Evolutionary conservation across 2,329 filamentous ascomycete species (phyloP).

Genomic region (Orbilia ellipsospora): DNA sequence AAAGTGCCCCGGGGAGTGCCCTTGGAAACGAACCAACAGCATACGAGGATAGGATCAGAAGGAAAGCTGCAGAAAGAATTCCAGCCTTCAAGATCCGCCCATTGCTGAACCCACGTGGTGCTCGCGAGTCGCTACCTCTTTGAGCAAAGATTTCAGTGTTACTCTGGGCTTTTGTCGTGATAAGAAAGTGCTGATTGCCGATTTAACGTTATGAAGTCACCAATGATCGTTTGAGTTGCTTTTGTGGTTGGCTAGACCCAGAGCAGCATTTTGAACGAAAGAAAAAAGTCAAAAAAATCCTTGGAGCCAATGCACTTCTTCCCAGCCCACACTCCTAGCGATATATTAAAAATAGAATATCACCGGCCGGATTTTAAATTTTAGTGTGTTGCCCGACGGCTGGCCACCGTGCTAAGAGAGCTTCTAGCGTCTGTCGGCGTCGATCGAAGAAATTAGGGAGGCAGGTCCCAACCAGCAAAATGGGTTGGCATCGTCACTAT

Average conservation of each 20-base stretch:
- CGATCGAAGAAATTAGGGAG: no score
- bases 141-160: neutral
- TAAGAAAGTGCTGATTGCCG: neutral
- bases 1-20: no score
- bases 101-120: constrained; percentile 5
- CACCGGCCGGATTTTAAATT: neutral
- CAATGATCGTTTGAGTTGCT: neutral
- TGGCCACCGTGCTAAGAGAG: no score
- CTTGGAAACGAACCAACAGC: no score
- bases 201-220: constrained; percentile 9
- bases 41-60: neutral
- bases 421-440: no score
- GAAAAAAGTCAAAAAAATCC: constrained; percentile 1
- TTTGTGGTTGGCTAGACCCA: neutral
- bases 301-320: neutral
- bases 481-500: no score
- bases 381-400: neutral
- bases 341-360: no score
- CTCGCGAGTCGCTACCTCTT: neutral
- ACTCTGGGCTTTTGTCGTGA: neutral
- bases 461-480: no score
- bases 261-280: constrained; percentile 1
- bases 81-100: constrained; percentile 1
- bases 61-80: neutral
- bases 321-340: neutral